A percentile compares a stretch with the other conserved stretches of the same genome.
These are phyloP conservation scores for Yamadazyma spencermartinsiae DNA, from an alignment of 1,139 yeast species.

Conservation along the genomic window DNA sequence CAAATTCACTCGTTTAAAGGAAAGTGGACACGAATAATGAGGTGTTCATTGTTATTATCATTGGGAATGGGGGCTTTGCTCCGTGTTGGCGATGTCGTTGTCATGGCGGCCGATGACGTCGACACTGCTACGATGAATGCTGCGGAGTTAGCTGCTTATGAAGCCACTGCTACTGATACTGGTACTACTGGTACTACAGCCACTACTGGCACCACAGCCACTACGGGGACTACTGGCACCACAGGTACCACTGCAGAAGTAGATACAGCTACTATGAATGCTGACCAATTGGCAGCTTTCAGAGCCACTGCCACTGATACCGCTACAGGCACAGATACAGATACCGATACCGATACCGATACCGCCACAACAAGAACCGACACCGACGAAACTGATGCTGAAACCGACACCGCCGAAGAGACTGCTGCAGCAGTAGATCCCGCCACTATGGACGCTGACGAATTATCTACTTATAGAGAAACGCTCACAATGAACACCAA, in stretches of 20 bases:
- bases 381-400: slow-evolving; percentile 1
- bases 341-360: slow-evolving; percentile 12
- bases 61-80: too few species aligned
- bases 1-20: too few species aligned
- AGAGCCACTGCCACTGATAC: slow-evolving; percentile 7
- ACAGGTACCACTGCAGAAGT: slow-evolving; percentile 8
- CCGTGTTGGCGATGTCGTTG: too few species aligned
- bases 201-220: slow-evolving; percentile 13
- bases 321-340: slow-evolving; percentile 2
- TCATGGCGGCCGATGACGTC: too few species aligned
- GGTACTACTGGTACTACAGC: slow-evolving; percentile 13
- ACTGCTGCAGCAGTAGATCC: slow-evolving; percentile 10
- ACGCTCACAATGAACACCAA: slow-evolving; percentile 16
- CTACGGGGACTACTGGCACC: slow-evolving; percentile 11
- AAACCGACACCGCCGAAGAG: slow-evolving; percentile 5
- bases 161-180: slow-evolving; percentile 14
- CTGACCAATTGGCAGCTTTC: slow-evolving; percentile 5
- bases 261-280: not conserved
- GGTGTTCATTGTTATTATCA: too few species aligned
- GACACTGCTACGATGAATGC: slow-evolving; percentile 13
- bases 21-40: too few species aligned
- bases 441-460: slow-evolving; percentile 10
- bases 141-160: slow-evolving; percentile 8
- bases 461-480: slow-evolving; percentile 9
- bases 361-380: slow-evolving; percentile 4